These are phyloP conservation scores for Musa beccarii DNA, from an alignment of 176 grass and related monocot species.

Conservation along the genomic window DNA sequence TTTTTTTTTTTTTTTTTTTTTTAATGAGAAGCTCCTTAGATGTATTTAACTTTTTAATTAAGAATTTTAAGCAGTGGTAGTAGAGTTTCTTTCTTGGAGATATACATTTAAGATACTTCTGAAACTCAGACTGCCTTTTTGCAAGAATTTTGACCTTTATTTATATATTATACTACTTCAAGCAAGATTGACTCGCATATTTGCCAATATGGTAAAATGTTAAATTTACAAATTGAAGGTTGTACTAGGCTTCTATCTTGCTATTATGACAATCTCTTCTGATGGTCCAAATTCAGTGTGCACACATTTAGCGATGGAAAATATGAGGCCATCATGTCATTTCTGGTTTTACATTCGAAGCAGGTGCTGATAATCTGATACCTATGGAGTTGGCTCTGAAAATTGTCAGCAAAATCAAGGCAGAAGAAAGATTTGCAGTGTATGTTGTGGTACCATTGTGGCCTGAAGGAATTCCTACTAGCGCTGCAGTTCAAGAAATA, in stretches of 20 bases:
- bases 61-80: too few relatives aligned
- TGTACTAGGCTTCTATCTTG: neutral
- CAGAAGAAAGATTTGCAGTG: constrained; percentile 57
- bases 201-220: too few relatives aligned
- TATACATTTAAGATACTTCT: too few relatives aligned
- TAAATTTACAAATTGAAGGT: neutral
- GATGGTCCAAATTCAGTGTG: too few relatives aligned
- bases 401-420: constrained; percentile 77
- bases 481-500: constrained; percentile 73
- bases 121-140: too few relatives aligned
- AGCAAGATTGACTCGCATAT: too few relatives aligned
- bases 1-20: too few relatives aligned
- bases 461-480: constrained; percentile 77
- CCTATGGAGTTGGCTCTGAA: constrained; percentile 86
- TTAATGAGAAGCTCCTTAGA: too few relatives aligned
- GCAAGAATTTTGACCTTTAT: too few relatives aligned
- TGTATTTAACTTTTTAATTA: too few relatives aligned
- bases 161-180: too few relatives aligned
- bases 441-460: constrained; percentile 95
- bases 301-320: neutral
- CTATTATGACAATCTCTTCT: neutral
- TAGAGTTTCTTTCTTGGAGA: too few relatives aligned
- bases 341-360: constrained; percentile 3
- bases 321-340: neutral
- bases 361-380: constrained; percentile 85